Evolutionary conservation across 371 early-diverging fungal genomes (phyloP), one percentile per base, ranked within the genome.

Genomic region (Mucor racemosus): DNA sequence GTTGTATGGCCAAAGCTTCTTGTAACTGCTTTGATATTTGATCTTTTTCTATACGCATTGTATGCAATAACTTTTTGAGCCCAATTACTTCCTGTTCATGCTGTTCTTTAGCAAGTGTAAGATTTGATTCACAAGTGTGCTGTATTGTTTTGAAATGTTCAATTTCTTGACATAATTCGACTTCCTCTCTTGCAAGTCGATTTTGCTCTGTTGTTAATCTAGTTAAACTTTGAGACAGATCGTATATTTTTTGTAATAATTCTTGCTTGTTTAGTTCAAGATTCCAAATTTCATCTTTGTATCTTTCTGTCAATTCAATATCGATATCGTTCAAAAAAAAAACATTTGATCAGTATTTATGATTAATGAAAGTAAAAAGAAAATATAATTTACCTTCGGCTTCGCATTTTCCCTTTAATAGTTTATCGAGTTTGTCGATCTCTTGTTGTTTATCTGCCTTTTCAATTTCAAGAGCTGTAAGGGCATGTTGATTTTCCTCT

Each of bases 241-340:
- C 54, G 5, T 68, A 11, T 4, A 68, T 42, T 31, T 53, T 50
- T 35, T 68, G 68, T 13, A 41, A 13, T 11, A 68, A 33, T n/a
- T 72, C 72, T 60, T 72, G 68, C 1, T 72, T 72, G 17, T 46
- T 38, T 15, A 72, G 15, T 39, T 72, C 72, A 13, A 72, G 46
- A 15, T 64, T 64, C 72, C 72, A 72, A 14, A 63, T 64, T 19
- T 72, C 69, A 34, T 72, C 69, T 31, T 64, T 72, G 42, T 68
- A 64, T 53, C 57, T 44, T 46, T 72, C 72, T 68, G 50, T 19
- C 35, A 53, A 39, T 15, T 63, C 33, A 39, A 33, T 33, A 26
- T 65, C 33, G 21, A 26, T 34, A 46, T 65, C 26, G 15, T 65
- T 58, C 35, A 59, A 66, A 66, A 53, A 65, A 59, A 66, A 60